Percentiles rank a stretch among this genome's conserved stretches.
Conservation (phyloP, 2,329 filamentous ascomycete species). For the Zymoseptoria ardabiliae region DNA sequence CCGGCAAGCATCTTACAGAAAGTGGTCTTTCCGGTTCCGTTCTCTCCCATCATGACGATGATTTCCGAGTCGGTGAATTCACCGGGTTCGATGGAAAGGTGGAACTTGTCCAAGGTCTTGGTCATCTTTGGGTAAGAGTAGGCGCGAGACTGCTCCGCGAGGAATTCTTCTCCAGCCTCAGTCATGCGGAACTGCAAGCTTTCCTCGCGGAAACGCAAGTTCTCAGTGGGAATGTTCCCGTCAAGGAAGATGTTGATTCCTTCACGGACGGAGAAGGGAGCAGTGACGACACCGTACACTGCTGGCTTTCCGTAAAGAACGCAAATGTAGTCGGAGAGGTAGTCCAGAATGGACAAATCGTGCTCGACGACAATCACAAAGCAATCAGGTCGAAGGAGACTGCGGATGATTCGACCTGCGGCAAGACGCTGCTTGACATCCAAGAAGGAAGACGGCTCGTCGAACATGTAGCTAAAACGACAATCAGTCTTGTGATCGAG, state of each 20-base stretch:
- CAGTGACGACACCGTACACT: slow-evolving; percentile 93
- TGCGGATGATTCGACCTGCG: slow-evolving; percentile 86
- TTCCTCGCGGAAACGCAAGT: slow-evolving; percentile 95
- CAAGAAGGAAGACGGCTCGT: slow-evolving; percentile 96
- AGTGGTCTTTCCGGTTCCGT: slow-evolving; percentile 98
- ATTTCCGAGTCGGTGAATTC: slow-evolving; percentile 97
- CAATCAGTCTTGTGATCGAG: background rate
- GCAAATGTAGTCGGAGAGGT: slow-evolving; percentile 97
- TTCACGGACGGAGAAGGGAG: slow-evolving; percentile 92
- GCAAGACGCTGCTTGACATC: slow-evolving; percentile 98
- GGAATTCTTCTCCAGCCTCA: slow-evolving; percentile 81
- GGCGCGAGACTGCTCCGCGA: slow-evolving; percentile 73
- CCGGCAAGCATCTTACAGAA: slow-evolving; percentile 96
- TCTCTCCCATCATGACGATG: slow-evolving; percentile 99
- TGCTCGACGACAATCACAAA: slow-evolving; percentile 99
- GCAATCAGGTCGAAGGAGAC: slow-evolving; percentile 77
- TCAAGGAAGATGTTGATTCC: slow-evolving; percentile 99
- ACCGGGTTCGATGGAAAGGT: slow-evolving; percentile 71
- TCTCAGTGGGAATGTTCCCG: slow-evolving; percentile 95
- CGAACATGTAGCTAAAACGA: slow-evolving; percentile 78
- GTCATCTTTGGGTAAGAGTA: slow-evolving; percentile 87
- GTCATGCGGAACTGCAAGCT: slow-evolving; percentile 91
- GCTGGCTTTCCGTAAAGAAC: slow-evolving; percentile 93
- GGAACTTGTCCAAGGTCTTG: slow-evolving; percentile 87
- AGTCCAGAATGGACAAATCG: slow-evolving; percentile 96